Conservation (phyloP, 441 rosid species). For the Arabidopsis hybrid region DNA sequence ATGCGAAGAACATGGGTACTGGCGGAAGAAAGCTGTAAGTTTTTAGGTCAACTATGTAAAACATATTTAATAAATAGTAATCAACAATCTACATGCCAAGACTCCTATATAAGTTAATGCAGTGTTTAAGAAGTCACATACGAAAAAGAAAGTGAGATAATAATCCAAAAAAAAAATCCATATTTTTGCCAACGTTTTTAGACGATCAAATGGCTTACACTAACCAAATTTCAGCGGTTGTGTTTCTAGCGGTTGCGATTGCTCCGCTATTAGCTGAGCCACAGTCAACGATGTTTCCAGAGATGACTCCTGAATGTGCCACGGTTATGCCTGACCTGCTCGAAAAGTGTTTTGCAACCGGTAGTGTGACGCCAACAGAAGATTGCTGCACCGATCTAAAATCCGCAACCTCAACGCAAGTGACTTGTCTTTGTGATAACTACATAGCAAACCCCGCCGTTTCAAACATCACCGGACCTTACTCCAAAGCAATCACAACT, state of each 20-base stretch:
- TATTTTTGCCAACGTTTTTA: background rate
- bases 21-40: background rate
- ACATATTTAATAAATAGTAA: background rate
- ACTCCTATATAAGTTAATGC: constrained; percentile 29
- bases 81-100: constrained; percentile 17
- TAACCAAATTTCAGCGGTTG: constrained; percentile 18
- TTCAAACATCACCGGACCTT: constrained; percentile 36
- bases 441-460: constrained; percentile 37
- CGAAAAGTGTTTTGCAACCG: constrained; percentile 42
- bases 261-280: constrained; percentile 13
- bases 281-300: constrained; percentile 26
- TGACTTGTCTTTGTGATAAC: constrained; percentile 40
- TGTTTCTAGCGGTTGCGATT: constrained; percentile 31
- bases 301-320: constrained; percentile 36
- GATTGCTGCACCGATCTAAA: constrained; percentile 43
- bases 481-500: constrained; percentile 38
- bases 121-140: constrained; percentile 19
- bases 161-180: background rate
- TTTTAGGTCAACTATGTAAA: constrained; percentile 37
- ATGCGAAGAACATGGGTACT: constrained; percentile 30
- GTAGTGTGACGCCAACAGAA: constrained; percentile 35
- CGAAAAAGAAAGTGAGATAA: constrained; percentile 14
- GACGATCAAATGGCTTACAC: constrained; percentile 16
- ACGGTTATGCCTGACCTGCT: constrained; percentile 35
- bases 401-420: constrained; percentile 38